Base-by-base conservation (phyloP, 495 filamentous ascomycete species). In the Aspergillus avenaceus region DNA sequence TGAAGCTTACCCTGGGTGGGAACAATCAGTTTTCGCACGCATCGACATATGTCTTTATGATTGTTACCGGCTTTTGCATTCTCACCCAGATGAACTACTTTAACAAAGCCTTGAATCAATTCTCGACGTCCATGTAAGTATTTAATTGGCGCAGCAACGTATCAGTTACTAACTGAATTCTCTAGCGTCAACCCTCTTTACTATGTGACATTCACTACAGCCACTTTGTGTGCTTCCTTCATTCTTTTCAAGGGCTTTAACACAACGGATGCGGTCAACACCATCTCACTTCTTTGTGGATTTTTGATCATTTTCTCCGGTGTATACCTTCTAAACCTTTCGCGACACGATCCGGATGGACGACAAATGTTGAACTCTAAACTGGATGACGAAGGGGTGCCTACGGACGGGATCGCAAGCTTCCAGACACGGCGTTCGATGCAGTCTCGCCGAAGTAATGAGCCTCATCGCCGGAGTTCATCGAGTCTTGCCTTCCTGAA, bases 31-130 rank as follows among this genome's bases (percentile, higher is more conserved):
- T 98, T 62, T 82, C 79, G 3, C 87, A 95, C 58, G 85, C 93
- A 0, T 95, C 89, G 40, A 98, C 93, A 41, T 98, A 97, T 61
- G 91, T 97, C 40, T 98, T 98, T 63, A 83, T 87, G 61, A 97
- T 98, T 58, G 84, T 97, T 31, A 91, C 89, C 0, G 79, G 74
- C 3, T 89, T 96, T 52, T 97, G 93, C 72, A 97, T 97, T 65
- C 67, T 97, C 43, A 96, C 90, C 16, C 93, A 98, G 73, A 96
- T 98, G 95, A 97, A 97, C 70, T 98, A 97, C 69, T 95, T 98
- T 69, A 98, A 98, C 76, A 98, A 98, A 69, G 93, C 93, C 24
- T 76, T 98, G 55, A 95, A 88, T 69, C 90, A 95, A 61, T 98
- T 97, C 72, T 90, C 90, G 13, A 97, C 95, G 22, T 91, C 90